phyloP scores from a whole-genome alignment of 257 asterid species.

The Solanum arcanum region DNA sequence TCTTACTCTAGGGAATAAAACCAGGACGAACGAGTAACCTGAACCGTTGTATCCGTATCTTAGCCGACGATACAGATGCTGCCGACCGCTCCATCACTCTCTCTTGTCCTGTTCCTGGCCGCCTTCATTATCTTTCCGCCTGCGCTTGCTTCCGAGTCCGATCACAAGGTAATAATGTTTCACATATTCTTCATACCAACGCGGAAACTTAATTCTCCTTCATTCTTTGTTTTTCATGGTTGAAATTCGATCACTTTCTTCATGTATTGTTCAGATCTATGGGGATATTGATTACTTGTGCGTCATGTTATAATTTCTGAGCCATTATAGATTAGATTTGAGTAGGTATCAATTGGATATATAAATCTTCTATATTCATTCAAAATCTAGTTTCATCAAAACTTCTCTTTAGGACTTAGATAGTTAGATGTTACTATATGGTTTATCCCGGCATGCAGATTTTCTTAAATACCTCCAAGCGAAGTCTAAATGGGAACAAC shows the following conservation, averaged over 20 bases:
- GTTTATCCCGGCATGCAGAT: neutral
- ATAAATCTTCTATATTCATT: neutral
- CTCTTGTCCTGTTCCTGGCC: neutral
- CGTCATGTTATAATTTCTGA: neutral
- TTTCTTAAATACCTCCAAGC: neutral
- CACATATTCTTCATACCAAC: neutral
- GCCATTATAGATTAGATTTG: neutral
- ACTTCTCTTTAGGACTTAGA: neutral
- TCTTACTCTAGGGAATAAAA: neutral
- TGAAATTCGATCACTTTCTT: neutral
- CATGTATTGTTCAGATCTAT: neutral
- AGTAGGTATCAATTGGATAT: neutral
- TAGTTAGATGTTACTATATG: neutral
- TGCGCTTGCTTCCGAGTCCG: slow-evolving; percentile 14
- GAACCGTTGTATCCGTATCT: neutral
- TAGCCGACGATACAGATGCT: neutral
- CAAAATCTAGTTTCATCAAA: neutral
- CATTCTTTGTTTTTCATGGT: neutral
- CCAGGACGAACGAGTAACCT: neutral
- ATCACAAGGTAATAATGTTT: slow-evolving; percentile 9
- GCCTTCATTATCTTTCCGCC: neutral
- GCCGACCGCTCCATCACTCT: slow-evolving; percentile 1
- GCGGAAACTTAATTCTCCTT: neutral
- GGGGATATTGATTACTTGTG: neutral
- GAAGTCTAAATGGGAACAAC: neutral